Base-by-base conservation (phyloP, 306 rosid genomes). In the Quercus bicolor region DNA sequence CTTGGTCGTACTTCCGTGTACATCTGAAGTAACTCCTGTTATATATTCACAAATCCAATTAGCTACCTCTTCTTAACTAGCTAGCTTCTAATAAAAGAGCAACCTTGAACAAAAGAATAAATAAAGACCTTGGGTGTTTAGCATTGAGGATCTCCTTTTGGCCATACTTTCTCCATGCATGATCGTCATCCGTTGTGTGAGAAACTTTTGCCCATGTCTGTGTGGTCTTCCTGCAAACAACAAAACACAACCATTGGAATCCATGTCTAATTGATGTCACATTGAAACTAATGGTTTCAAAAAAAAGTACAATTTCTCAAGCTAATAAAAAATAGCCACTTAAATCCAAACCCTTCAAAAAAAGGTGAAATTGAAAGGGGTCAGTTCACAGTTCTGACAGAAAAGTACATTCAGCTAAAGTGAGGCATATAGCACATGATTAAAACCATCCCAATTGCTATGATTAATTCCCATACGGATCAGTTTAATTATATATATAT, bases 81-180 rank as follows among this genome's bases (percentile, higher is more conserved):
- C 45, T 8, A 40, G 12, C 45, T 40, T 40, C 45, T 40, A 61
- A 61, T 12, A 10, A 6, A n/a, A 57, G 5, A 10, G 11, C 21
- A 11, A 10, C 14, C 53, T 28, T 13, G 28, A 23, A 53, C 12
- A n/a, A 24, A 0, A 54, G 15, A 21, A 53, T 57, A 14, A 55
- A 13, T 6, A 48, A 16, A 21, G 73, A 92, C 98, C 97, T 94
- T 66, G 98, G 97, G 75, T 87, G 86, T 78, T 84, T 73, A 68
- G 91, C 82, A 80, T 90, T 87, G 4, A 85, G 91, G 85, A 94
- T 94, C 11, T 82, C 85, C 86, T 94, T 94, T 78, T 90, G 98
- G 57, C 98, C 98, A 68, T 94, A 94, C 85, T 94, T 94, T 28
- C 98, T 92, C 98, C 98, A 94, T 1, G 86, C 89, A 73, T 85